These are phyloP conservation scores for Trichosporon faecale DNA, from an alignment of 1,284 basidiomycete species.

Conservation along the genomic window DNA sequence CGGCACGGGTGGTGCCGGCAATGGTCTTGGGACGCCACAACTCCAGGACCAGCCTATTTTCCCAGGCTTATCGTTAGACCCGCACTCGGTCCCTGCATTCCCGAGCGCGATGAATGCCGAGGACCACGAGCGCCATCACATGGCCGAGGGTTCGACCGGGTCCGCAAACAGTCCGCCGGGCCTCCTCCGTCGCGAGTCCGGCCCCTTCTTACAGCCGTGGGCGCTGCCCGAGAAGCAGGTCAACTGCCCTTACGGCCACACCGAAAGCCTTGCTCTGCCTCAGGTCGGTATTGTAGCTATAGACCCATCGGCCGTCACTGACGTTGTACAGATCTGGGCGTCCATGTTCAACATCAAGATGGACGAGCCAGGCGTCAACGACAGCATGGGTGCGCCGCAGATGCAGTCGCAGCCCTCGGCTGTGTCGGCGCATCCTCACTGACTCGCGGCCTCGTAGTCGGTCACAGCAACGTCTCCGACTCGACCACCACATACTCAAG, in stretches of 20 bases:
- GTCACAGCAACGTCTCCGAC: no score
- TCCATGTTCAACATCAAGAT: conserved; percentile 49
- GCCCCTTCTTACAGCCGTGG: conserved; percentile 26
- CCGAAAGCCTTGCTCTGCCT: conserved; percentile 33
- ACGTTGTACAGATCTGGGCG: conserved; percentile 41
- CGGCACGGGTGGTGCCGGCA: not conserved
- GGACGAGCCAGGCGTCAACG: conserved; percentile 19
- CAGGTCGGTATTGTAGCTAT: conserved; percentile 13
- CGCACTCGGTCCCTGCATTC: conserved; percentile 4
- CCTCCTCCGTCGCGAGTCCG: conserved; percentile 11
- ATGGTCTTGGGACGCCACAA: not conserved
- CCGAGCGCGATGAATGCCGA: not conserved
- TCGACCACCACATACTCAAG: not conserved
- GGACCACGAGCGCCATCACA: not conserved
- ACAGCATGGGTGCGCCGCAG: not conserved
- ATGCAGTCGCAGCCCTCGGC: not conserved
- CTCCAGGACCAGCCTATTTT: conserved; percentile 10
- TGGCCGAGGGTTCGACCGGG: not conserved
- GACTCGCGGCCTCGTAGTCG: not conserved
- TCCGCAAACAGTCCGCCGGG: not conserved
- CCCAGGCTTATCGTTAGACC: conserved; percentile 8
- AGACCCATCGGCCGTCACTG: not conserved
- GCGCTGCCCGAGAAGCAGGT: conserved; percentile 14
- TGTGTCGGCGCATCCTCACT: not conserved
- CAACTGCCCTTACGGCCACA: conserved; percentile 12